Evolutionary conservation across 768 basidiomycete genomes (phyloP).

Genomic region (Coprinopsis strossmayeri): DNA sequence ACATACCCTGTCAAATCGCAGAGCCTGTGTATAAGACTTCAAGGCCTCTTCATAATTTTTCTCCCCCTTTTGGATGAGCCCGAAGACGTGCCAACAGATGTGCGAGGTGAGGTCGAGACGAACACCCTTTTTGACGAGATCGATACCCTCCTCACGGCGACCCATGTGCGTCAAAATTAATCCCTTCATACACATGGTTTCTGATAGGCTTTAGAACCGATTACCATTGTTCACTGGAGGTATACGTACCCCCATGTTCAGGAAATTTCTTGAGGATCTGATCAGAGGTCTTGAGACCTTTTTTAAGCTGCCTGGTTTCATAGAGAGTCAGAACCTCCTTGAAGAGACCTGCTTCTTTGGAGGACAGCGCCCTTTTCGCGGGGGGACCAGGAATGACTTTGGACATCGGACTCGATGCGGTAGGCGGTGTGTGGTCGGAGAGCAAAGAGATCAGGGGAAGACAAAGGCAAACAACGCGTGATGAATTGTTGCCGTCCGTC

Average conservation of each 20-base stretch:
- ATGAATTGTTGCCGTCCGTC: slow-evolving; percentile 6
- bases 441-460: slow-evolving; percentile 5
- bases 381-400: slow-evolving; percentile 27
- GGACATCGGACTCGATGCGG: slow-evolving; percentile 24
- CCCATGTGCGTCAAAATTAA: slow-evolving; percentile 79
- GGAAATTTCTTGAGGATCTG: slow-evolving; percentile 93
- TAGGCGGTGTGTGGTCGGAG: slow-evolving; percentile 9
- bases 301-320: slow-evolving; percentile 84
- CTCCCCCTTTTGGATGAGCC: slow-evolving; percentile 89
- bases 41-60: slow-evolving; percentile 93
- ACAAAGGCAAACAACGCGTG: slow-evolving; percentile 36
- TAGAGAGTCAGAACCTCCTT: slow-evolving; percentile 82
- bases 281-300: slow-evolving; percentile 86
- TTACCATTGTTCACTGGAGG: not conserved
- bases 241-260: slow-evolving; percentile 80
- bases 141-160: slow-evolving; percentile 72
- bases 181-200: slow-evolving; percentile 96
- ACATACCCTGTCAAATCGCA: slow-evolving; percentile 82
- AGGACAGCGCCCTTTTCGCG: slow-evolving; percentile 56
- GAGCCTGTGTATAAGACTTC: slow-evolving; percentile 86
- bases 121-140: slow-evolving; percentile 80
- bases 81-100: slow-evolving; percentile 98
- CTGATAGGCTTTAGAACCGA: slow-evolving; percentile 32
- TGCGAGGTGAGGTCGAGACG: slow-evolving; percentile 79
- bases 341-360: slow-evolving; percentile 83